phyloP scores from a whole-genome alignment of 1,284 basidiomycete genomes.

The Tylopilus sp. region DNA sequence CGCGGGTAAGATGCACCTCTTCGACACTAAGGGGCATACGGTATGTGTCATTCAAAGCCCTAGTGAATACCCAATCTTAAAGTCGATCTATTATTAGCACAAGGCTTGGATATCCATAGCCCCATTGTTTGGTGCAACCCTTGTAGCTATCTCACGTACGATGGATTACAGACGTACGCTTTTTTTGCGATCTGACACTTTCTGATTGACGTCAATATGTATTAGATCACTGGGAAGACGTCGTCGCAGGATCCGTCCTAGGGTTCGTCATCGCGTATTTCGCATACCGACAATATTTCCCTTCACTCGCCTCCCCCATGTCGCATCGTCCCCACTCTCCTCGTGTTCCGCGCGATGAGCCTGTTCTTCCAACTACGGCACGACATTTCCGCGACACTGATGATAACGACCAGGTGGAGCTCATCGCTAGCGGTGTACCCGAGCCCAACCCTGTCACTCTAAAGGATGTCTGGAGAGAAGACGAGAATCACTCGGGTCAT shows the following conservation, averaged over 20 bases:
- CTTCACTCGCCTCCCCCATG: conserved; percentile 50
- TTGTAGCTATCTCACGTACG: conserved; percentile 88
- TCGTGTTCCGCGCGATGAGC: conserved; percentile 47
- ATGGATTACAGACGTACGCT: conserved; percentile 82
- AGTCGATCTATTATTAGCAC: conserved; percentile 33
- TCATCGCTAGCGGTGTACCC: conserved; percentile 20
- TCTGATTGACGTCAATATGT: conserved; percentile 2
- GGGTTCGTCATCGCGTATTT: conserved; percentile 75
- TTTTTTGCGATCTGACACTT: not conserved
- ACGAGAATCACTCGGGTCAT: conserved; percentile 19
- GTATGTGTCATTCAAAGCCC: conserved; percentile 38
- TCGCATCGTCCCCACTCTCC: conserved; percentile 77
- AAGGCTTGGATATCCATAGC: conserved; percentile 82
- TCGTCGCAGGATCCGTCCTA: conserved; percentile 73
- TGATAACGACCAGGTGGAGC: conserved; percentile 25
- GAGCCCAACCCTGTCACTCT: conserved; percentile 33
- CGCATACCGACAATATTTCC: conserved; percentile 79
- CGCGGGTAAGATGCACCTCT: conserved; percentile 88
- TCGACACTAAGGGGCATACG: conserved; percentile 75
- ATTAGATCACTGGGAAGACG: conserved; percentile 84
- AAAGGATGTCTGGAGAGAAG: conserved; percentile 36
- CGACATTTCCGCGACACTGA: conserved; percentile 12
- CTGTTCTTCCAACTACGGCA: conserved; percentile 37
- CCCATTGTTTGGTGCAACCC: conserved; percentile 73
- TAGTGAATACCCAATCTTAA: not conserved